phyloP scores from a whole-genome alignment of 2,329 filamentous ascomycete species.

The Colletotrichum ledebouriae region DNA sequence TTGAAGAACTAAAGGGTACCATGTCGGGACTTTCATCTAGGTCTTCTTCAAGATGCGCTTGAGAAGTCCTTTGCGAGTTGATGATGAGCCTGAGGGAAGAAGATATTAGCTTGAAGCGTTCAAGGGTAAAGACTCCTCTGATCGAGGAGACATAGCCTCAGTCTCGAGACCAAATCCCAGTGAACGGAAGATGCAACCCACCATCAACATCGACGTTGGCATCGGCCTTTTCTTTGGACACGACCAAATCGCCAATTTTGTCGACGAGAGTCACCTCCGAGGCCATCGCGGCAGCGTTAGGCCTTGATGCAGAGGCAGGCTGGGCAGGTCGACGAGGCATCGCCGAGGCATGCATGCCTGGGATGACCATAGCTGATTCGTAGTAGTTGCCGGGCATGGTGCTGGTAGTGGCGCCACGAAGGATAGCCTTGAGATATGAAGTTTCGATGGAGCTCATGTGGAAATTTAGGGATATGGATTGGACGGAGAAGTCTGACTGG shows the following conservation, averaged over 20 bases:
- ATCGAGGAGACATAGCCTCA: too few species aligned
- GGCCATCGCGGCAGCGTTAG: constrained; percentile 27
- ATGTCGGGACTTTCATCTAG: constrained; percentile 20
- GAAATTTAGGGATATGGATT: not conserved
- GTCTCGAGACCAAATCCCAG: too few species aligned
- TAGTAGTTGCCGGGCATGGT: constrained; percentile 36
- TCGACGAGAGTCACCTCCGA: constrained; percentile 39
- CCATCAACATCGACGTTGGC: constrained; percentile 12
- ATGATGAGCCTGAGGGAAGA: constrained; percentile 14
- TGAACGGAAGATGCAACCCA: not conserved
- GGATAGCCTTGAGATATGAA: constrained; percentile 36
- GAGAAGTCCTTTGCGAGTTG: constrained; percentile 30
- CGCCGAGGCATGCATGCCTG: constrained; percentile 33
- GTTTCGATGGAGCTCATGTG: constrained; percentile 38
- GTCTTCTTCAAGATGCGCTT: constrained; percentile 38
- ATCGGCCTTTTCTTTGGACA: constrained; percentile 37
- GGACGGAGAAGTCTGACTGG: not conserved
- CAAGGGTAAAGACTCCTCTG: too few species aligned
- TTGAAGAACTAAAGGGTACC: constrained; percentile 3
- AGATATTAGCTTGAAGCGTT: not conserved
- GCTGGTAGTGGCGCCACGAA: constrained; percentile 20
- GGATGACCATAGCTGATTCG: constrained; percentile 38
- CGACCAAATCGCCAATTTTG: constrained; percentile 28
- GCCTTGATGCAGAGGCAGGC: constrained; percentile 13
- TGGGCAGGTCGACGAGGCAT: constrained; percentile 36